Evolutionary conservation across 192 early-diverging fungal genomes (phyloP), one percentile per base, ranked within the genome.

Genomic region (Mortierella claussenii): DNA sequence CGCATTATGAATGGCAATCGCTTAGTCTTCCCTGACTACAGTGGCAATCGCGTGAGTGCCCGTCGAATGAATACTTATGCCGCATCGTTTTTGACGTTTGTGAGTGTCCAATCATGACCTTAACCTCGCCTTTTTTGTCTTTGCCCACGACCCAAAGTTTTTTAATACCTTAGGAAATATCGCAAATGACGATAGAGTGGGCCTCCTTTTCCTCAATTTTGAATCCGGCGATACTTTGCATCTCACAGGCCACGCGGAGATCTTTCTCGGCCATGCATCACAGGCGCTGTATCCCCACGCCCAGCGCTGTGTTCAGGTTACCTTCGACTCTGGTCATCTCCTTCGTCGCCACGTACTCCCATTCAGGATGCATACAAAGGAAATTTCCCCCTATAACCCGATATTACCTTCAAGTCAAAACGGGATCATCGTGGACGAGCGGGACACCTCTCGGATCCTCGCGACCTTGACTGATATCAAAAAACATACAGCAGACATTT

Each of bases 101-200:
- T n/a, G n/a, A n/a, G n/a, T n/a, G n/a, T n/a, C n/a, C n/a, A n/a
- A n/a, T n/a, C n/a, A n/a, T n/a, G n/a, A n/a, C n/a, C 21, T 32
- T n/a, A 15, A 26, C 45, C 21, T 34, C 13, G 30, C 18, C 11
- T 36, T n/a, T 62, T 54, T 56, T 15, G 12, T 28, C 20, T 31
- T 17, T 40, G n/a, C n/a, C n/a, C n/a, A n/a, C n/a, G n/a, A n/a
- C n/a, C n/a, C n/a, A n/a, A n/a, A 75, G 71, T 75, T 75, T 44
- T 75, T 75, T 63, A 75, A 75, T 42, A 66, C 71, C 2, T 51
- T 75, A 17, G 71, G 71, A 40, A 75, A 75, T 28, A 60, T 75
- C 24, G 44, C 31, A 8, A 45, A 59, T 8, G 71, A 75, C 32
- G 54, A 63, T 15, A 30, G 71, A 11, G 49, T 66, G 0, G 71